Conservation (phyloP, 768 basidiomycete species). For the Serendipita sp. region DNA sequence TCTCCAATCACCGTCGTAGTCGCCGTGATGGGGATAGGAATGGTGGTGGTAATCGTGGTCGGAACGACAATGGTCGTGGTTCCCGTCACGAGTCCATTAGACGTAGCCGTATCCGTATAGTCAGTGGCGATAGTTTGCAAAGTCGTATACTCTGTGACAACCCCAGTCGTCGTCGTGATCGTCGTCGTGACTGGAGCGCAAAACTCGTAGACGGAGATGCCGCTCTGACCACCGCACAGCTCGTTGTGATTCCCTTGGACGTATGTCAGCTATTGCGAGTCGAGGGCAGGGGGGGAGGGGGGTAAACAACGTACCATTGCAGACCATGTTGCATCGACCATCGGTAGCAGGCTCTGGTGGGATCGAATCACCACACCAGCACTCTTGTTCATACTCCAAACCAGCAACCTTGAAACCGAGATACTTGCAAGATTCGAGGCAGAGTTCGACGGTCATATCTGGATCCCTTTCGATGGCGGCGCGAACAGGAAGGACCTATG, state of each 20-base stretch:
- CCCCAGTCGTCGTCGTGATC: neutral
- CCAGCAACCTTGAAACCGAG: constrained; percentile 5
- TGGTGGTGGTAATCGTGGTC: neutral
- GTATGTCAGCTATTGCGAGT: neutral
- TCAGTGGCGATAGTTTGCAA: too few species aligned
- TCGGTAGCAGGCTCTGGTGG: neutral
- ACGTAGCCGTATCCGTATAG: too few species aligned
- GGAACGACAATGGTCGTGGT: neutral
- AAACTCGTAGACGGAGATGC: neutral
- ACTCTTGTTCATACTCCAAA: constrained; percentile 1
- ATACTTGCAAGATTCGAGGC: neutral
- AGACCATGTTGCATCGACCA: constrained; percentile 6
- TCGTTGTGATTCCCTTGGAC: neutral
- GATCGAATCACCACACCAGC: constrained; percentile 5
- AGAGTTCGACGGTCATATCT: neutral
- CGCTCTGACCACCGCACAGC: neutral
- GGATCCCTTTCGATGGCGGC: neutral
- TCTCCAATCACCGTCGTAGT: neutral
- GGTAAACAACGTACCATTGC: neutral
- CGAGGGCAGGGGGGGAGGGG: neutral
- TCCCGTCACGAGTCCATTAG: too few species aligned
- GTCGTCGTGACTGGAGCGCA: neutral
- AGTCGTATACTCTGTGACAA: neutral
- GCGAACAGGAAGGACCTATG: neutral
- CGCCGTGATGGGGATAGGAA: neutral